Base-by-base conservation (phyloP, 2,329 filamentous ascomycete genomes). In the Fusarium mangiferae region DNA sequence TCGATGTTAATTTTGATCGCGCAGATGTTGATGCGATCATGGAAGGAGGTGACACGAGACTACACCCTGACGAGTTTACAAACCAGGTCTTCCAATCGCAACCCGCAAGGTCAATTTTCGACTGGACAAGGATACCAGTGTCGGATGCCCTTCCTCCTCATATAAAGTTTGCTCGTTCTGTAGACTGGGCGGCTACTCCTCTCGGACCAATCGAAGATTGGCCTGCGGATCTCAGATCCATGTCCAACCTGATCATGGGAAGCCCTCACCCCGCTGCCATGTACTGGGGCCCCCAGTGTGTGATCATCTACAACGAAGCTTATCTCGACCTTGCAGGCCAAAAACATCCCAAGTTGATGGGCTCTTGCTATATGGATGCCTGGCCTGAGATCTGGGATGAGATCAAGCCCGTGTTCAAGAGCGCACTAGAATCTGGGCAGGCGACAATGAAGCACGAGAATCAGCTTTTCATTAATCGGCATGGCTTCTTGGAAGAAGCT, bases 361-460 rank as follows among this genome's bases (percentile, higher is more conserved):
- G 94, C 5, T 86, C 89, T 79, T 89, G 86, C 67, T 95, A 95
- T 77, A 83, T 84, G 49, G 87, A 91, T 18, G 91, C 89, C 2
- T 95, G 93, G 93, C 72, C 85, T 1, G 93, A 96, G 79, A 92
- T 96, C 11, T 95, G 93, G 92, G 84, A 90, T 28, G 89, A 91
- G 10, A 87, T 96, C 17, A 87, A 90, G 72, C 90, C 90, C 5
- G 87, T 93, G 1, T 93, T 96, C 72, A 85, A 87, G 24, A 90
- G 85, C 68, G 94, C 93, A 1, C 89, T 88, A 80, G 82, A 88
- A 44, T 92, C 90, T 9, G 94, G 93, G 1, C 91, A 95, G 82
- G 92, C 93, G 2, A 94, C 91, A 0, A 94, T 95, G 92, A 96
- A 95, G 80, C 91, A 95, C 73, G 94, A 96, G 76, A 93, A 96